phyloP scores from a whole-genome alignment of 164 flowering plant genomes.

The Santalum album region DNA sequence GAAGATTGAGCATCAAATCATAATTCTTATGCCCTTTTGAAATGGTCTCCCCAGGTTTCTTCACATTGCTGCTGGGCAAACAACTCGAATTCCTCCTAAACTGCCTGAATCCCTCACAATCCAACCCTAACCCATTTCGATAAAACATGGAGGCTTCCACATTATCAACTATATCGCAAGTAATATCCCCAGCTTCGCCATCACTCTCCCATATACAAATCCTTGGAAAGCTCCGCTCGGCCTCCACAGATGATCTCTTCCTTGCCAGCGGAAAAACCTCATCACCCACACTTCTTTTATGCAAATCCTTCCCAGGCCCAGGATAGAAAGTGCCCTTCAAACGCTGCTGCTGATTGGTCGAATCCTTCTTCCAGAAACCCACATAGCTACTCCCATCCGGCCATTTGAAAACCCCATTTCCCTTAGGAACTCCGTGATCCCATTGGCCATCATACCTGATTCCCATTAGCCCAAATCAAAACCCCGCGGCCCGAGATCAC shows the following conservation, averaged over 20 bases:
- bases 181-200: constrained; percentile 85
- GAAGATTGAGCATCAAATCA: constrained; percentile 78
- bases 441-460: constrained; percentile 62
- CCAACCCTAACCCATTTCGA: constrained; percentile 32
- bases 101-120: constrained; percentile 25
- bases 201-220: constrained; percentile 85
- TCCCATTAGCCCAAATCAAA: constrained; percentile 61
- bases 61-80: constrained; percentile 38
- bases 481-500: constrained; percentile 57
- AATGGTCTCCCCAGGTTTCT: constrained; percentile 67
- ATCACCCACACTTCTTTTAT: no score
- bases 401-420: constrained; percentile 59
- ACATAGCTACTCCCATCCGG: constrained; percentile 56
- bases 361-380: constrained; percentile 46
- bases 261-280: constrained; percentile 24
- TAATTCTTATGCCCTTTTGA: constrained; percentile 78
- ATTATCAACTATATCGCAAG: constrained; percentile 80
- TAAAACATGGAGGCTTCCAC: constrained; percentile 66
- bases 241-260: constrained; percentile 56
- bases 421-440: constrained; percentile 69
- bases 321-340: constrained; percentile 44
- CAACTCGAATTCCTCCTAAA: constrained; percentile 45
- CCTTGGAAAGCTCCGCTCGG: constrained; percentile 53
- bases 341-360: constrained; percentile 11
- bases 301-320: constrained; percentile 19